A percentile compares a stretch with the other conserved stretches of the same genome.
phyloP scores from a whole-genome alignment of 148 eudicot genomes.

The Fagopyrum homotropicum region DNA sequence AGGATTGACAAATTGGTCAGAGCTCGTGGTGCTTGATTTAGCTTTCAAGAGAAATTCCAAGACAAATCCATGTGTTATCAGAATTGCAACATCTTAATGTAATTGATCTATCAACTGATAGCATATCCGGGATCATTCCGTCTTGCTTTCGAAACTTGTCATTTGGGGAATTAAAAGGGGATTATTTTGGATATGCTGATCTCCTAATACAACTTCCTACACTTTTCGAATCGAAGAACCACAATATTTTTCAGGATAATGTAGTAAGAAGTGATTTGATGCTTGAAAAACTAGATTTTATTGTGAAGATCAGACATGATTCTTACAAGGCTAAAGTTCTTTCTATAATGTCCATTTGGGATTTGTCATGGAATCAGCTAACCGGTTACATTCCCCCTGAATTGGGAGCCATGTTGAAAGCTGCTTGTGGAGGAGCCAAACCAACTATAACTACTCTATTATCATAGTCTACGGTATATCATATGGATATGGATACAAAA shows the following conservation, averaged over 20 bases:
- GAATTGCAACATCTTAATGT: not conserved
- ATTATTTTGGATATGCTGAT: too few relatives aligned
- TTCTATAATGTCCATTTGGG: not conserved
- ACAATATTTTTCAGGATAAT: not conserved
- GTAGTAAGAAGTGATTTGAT: not conserved
- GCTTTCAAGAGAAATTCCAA: not conserved
- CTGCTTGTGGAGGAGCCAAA: too few relatives aligned
- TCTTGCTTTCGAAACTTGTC: conserved; percentile 11
- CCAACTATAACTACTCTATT: too few relatives aligned
- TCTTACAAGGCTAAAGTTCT: not conserved
- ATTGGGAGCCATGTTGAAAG: not conserved
- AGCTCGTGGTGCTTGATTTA: not conserved
- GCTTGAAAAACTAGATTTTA: not conserved
- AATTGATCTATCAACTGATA: conserved; percentile 1
- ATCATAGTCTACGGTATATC: too few relatives aligned
- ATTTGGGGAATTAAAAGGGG: not conserved
- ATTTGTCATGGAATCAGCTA: conserved; percentile 16
- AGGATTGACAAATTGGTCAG: not conserved
- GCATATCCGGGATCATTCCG: conserved; percentile 16
- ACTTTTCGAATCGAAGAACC: not conserved
- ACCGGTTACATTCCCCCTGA: conserved; percentile 15
- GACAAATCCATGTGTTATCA: not conserved
- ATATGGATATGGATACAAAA: too few relatives aligned
- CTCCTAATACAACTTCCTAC: too few relatives aligned
- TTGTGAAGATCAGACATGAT: conserved; percentile 3